A percentile compares a stretch with the other conserved stretches of the same genome.
phyloP scores from a whole-genome alignment of 257 asterid genomes.

The Mitragyna speciosa region DNA sequence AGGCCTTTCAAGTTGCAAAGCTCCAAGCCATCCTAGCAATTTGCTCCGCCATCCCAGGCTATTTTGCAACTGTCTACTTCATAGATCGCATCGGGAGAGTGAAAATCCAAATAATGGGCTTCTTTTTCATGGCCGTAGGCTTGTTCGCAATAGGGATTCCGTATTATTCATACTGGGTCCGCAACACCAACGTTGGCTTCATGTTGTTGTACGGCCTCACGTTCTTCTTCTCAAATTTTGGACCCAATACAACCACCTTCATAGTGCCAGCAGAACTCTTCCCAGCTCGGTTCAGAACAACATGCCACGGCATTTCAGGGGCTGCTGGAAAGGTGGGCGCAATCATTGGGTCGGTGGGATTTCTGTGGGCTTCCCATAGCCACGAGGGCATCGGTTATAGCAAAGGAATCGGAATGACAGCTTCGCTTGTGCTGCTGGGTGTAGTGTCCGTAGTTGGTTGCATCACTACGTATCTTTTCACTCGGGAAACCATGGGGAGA shows the following conservation, averaged over 20 bases:
- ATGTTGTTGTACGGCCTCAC: slow-evolving; percentile 44
- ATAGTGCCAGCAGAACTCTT: slow-evolving; percentile 61
- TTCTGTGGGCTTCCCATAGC: neutral
- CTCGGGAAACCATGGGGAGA: slow-evolving; percentile 50
- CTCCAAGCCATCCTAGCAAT: slow-evolving; percentile 49
- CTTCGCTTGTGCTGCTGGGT: slow-evolving; percentile 40
- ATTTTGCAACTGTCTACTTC: slow-evolving; percentile 49
- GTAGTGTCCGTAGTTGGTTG: slow-evolving; percentile 42
- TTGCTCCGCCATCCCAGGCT: slow-evolving; percentile 59
- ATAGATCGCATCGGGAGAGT: slow-evolving; percentile 57
- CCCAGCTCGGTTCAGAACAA: slow-evolving; percentile 56
- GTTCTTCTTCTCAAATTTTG: slow-evolving; percentile 57
- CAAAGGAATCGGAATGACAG: slow-evolving; percentile 30
- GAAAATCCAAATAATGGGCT: slow-evolving; percentile 51
- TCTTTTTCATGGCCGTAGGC: slow-evolving; percentile 44
- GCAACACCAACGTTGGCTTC: slow-evolving; percentile 31
- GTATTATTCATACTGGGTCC: slow-evolving; percentile 29
- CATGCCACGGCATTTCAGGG: slow-evolving; percentile 53
- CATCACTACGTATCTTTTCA: slow-evolving; percentile 36
- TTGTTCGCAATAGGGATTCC: slow-evolving; percentile 48
- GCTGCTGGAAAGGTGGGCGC: slow-evolving; percentile 55
- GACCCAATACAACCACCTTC: slow-evolving; percentile 61
- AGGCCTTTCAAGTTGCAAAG: slow-evolving; percentile 24
- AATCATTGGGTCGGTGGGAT: slow-evolving; percentile 44
- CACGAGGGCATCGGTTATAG: no score